Percentiles rank a stretch among this genome's conserved stretches.
Conservation (phyloP, 148 eudicot genomes). For the Oxyria digyna region DNA sequence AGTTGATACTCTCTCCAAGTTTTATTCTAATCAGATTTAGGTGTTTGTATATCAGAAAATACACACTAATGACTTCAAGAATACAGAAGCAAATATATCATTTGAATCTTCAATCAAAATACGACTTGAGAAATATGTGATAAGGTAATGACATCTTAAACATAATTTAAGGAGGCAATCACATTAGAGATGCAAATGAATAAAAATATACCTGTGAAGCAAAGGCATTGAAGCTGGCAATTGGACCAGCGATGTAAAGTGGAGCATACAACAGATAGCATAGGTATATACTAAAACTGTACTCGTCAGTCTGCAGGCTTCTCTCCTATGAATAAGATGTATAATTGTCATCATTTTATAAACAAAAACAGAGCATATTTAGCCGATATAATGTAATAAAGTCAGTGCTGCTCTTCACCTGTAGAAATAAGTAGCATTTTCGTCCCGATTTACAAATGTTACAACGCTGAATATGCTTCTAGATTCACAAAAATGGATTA, state of each 20-base stretch:
- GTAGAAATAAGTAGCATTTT: conserved; percentile 67
- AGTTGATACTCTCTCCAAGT: not conserved
- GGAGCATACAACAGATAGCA: conserved; percentile 88
- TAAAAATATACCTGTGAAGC: conserved; percentile 67
- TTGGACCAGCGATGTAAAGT: conserved; percentile 92
- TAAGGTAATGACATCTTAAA: not conserved
- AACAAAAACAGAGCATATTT: not conserved
- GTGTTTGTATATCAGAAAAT: not conserved
- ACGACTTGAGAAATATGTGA: not conserved
- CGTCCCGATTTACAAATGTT: conserved; percentile 65
- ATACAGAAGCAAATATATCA: not conserved
- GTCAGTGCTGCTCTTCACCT: conserved; percentile 30
- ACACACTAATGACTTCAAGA: not conserved
- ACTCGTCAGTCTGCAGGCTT: conserved; percentile 43
- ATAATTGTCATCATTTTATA: not conserved
- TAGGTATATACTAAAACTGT: conserved; percentile 56
- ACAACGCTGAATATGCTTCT: conserved; percentile 82
- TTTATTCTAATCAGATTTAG: not conserved
- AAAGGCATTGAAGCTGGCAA: conserved; percentile 80
- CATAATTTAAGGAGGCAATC: not conserved
- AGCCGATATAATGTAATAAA: not conserved
- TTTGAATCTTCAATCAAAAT: not conserved
- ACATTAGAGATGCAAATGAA: not conserved
- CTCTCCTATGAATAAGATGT: conserved; percentile 45
- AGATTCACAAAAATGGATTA: conserved; percentile 12